Conservation (phyloP, 2,329 filamentous ascomycete species). For the Biscogniauxia mediterranea region DNA sequence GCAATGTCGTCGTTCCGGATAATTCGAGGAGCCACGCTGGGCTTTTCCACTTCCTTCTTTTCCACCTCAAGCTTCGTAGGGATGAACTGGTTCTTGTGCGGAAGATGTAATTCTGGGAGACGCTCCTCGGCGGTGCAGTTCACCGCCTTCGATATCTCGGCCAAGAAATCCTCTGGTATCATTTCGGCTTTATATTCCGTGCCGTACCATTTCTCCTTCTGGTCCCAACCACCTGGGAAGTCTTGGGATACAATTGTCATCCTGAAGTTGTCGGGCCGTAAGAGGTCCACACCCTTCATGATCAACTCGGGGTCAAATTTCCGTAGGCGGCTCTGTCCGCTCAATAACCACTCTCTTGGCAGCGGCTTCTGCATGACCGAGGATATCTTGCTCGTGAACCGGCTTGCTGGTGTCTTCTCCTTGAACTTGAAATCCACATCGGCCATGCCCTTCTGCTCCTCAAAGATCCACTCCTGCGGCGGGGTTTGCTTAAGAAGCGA, state of each 20-base stretch:
- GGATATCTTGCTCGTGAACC: slow-evolving; percentile 82
- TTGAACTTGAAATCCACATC: slow-evolving; percentile 95
- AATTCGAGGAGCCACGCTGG: slow-evolving; percentile 71
- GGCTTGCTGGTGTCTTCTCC: slow-evolving; percentile 85
- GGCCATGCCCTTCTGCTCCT: slow-evolving; percentile 85
- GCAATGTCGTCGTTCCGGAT: slow-evolving; percentile 80
- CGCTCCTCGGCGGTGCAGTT: slow-evolving; percentile 56
- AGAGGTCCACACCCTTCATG: slow-evolving; percentile 65
- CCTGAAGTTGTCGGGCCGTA: slow-evolving; percentile 87
- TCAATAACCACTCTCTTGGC: slow-evolving; percentile 84
- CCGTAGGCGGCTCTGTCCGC: slow-evolving; percentile 71
- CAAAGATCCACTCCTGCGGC: slow-evolving; percentile 89
- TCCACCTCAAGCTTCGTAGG: slow-evolving; percentile 91
- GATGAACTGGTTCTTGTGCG: slow-evolving; percentile 93
- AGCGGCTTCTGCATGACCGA: slow-evolving; percentile 89
- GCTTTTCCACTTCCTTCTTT: slow-evolving; percentile 82
- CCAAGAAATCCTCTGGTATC: slow-evolving; percentile 73
- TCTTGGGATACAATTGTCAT: slow-evolving; percentile 80
- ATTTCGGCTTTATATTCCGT: slow-evolving; percentile 87
- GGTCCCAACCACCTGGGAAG: slow-evolving; percentile 78
- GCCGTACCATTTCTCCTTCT: slow-evolving; percentile 96
- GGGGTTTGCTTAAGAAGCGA: slow-evolving; percentile 76
- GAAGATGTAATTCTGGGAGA: slow-evolving; percentile 74
- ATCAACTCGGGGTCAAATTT: slow-evolving; percentile 81
- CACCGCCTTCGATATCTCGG: slow-evolving; percentile 65